Base-by-base conservation (phyloP, 2,329 filamentous ascomycete genomes). In the Fusarium duplospermum region DNA sequence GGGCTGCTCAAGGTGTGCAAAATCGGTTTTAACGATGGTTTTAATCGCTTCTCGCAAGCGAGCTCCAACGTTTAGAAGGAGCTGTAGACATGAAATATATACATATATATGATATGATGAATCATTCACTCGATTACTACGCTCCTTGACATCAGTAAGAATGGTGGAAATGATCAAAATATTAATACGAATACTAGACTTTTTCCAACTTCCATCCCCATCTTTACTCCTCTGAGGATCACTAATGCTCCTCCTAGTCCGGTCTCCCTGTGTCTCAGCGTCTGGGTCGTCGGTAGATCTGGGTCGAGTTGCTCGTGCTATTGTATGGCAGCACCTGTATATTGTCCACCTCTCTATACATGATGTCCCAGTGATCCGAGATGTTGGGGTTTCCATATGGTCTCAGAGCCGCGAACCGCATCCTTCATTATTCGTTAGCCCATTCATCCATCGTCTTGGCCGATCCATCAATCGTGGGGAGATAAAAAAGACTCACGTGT, bases 351-450 rank as follows among this genome's bases (percentile, higher is more conserved):
- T 81, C 71, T 45, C 77, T 72, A 42, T 70, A 68, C 80, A 83
- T 83, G 50, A 84, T 74, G 38, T 86, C 83, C 84, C 84, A 86
- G 63, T 85, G 84, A 42, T 82, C 82, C 2, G 84, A 80, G 13
- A 84, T 80, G 7, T 80, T 75, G 0, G 82, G 83, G 35, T 84
- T 83, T 1, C 84, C 84, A 33, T 86, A 85, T 2, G 84, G 83
- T 36, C 81, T 78, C 18, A 86, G 72, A 0, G 83, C 83, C 6
- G 84, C 84, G 54, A 86, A 83, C 11, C 84, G 83, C 76, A 85
- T 82, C 7, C 83, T 83, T 22, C 20, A 20, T 4, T 0, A 27
- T 11, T 5, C n/a, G 31, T 78, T 35, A 79, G 67, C 29, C 31
- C 31, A 33, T 33, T 11, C 31, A 33, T 33, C 5, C n/a, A 62